These are phyloP conservation scores for Parathielavia appendiculata DNA, from an alignment of 495 filamentous ascomycete genomes.

Conservation along the genomic window DNA sequence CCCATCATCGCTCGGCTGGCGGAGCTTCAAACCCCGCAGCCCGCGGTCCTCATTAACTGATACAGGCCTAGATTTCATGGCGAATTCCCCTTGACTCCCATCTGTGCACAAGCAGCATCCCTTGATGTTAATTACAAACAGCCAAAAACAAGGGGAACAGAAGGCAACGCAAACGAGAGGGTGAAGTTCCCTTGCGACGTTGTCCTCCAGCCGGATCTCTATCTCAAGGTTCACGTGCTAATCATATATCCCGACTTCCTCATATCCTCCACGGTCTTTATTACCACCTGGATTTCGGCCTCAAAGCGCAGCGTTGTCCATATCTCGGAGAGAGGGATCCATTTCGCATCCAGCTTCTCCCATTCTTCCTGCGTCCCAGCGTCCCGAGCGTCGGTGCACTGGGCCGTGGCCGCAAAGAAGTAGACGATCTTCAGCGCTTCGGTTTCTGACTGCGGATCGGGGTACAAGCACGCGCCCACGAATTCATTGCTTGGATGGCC, in stretches of 20 bases:
- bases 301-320: conserved; percentile 24
- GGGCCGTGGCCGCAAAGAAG: conserved; percentile 30
- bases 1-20: background rate
- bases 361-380: conserved; percentile 28
- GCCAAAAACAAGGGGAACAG: too few species aligned
- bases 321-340: conserved; percentile 25
- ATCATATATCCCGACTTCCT: conserved; percentile 25
- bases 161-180: background rate
- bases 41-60: too few species aligned
- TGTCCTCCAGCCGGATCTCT: background rate
- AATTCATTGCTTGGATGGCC: conserved; percentile 29
- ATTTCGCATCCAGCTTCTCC: conserved; percentile 27
- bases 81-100: too few species aligned
- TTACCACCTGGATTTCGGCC: conserved; percentile 25
- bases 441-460: conserved; percentile 30
- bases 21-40: background rate
- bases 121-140: too few species aligned
- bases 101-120: too few species aligned
- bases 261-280: conserved; percentile 24
- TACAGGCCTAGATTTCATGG: too few species aligned
- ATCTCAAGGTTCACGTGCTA: background rate
- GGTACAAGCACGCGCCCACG: conserved; percentile 27
- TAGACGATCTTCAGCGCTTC: conserved; percentile 28
- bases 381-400: conserved; percentile 23
- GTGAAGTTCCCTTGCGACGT: background rate